Evolutionary conservation across 306 rosid species (phyloP), one percentile per base, ranked within the genome.

Genomic region (Sicyos baderoa): DNA sequence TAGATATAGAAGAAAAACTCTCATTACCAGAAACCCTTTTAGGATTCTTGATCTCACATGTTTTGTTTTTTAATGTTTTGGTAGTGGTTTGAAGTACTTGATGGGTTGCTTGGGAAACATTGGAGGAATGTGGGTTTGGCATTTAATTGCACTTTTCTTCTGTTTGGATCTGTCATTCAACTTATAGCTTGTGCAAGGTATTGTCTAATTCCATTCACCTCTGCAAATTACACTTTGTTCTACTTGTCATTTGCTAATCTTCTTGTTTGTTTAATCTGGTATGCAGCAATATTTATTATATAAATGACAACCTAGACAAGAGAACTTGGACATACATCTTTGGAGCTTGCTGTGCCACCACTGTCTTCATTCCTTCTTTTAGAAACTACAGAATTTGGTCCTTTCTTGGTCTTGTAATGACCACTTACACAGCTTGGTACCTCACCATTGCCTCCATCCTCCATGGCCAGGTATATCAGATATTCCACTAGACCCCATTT

Each of bases 81-180:
- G 4, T 11, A 91, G 91, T 90, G 99, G 99, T 93, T 93, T 78
- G 99, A 93, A 70, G 99, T 93, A 78, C 99, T 93, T 80, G 99
- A 93, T 74, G 99, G 99, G 0, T 89, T 93, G 44, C 89, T 93
- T 0, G 99, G 99, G n/a, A 93, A 88, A 27, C 85, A 93, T 56
- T 93, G 99, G 99, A 88, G 99, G 82, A 93, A 93, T 85, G 94
- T 85, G 82, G 99, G 99, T 32, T 82, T 93, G 87, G 99, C 91
- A 11, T 93, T 93, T 74, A 93, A 93, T 78, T 93, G 99, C 87
- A 93, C 97, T 49, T 93, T 93, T 79, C 99, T 93, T 85, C 81
- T 93, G 78, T 93, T 93, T 88, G 99, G 99, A 84, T 93, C 99
- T 84, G 97, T 93, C 61, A 93, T 93, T 79, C 99, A 93, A 65